phyloP scores from a whole-genome alignment of 2,329 filamentous ascomycete species.

The Neonectria faginata region DNA sequence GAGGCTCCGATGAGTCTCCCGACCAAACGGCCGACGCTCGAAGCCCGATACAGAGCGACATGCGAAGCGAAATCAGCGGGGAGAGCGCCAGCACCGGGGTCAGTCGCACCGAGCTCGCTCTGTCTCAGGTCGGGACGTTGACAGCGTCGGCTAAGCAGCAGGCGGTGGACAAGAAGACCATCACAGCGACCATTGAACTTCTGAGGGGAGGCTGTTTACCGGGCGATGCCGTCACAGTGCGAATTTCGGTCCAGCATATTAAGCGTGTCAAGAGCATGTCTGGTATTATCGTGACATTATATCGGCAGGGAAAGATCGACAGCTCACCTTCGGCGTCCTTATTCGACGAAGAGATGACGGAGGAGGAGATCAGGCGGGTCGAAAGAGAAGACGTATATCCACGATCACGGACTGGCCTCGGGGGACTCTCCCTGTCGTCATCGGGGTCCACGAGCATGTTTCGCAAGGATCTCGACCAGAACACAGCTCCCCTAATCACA shows the following conservation, averaged over 20 bases:
- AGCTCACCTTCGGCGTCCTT: slow-evolving; percentile 69
- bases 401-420: slow-evolving; percentile 86
- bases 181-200: slow-evolving; percentile 87
- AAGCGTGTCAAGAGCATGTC: slow-evolving; percentile 91
- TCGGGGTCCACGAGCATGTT: slow-evolving; percentile 92
- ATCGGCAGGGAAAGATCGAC: slow-evolving; percentile 91
- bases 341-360: slow-evolving; percentile 64
- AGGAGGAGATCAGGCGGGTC: slow-evolving; percentile 73
- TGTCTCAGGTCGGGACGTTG: slow-evolving; percentile 49
- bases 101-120: slow-evolving; percentile 61
- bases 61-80: slow-evolving; percentile 76
- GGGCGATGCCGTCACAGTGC: slow-evolving; percentile 84
- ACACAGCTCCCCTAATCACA: slow-evolving; percentile 87
- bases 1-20: slow-evolving; percentile 54
- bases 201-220: slow-evolving; percentile 85
- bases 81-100: slow-evolving; percentile 76
- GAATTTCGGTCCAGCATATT: slow-evolving; percentile 86
- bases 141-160: slow-evolving; percentile 54
- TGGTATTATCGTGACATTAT: slow-evolving; percentile 92
- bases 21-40: slow-evolving; percentile 52
- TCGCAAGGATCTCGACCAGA: slow-evolving; percentile 92
- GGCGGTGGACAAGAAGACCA: slow-evolving; percentile 76
- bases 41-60: slow-evolving; percentile 62
- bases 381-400: slow-evolving; percentile 89
- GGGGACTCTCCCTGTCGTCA: slow-evolving; percentile 86